Evolutionary conservation across 2,329 filamentous ascomycete species (phyloP).

Genomic region (Colletotrichum musae): DNA sequence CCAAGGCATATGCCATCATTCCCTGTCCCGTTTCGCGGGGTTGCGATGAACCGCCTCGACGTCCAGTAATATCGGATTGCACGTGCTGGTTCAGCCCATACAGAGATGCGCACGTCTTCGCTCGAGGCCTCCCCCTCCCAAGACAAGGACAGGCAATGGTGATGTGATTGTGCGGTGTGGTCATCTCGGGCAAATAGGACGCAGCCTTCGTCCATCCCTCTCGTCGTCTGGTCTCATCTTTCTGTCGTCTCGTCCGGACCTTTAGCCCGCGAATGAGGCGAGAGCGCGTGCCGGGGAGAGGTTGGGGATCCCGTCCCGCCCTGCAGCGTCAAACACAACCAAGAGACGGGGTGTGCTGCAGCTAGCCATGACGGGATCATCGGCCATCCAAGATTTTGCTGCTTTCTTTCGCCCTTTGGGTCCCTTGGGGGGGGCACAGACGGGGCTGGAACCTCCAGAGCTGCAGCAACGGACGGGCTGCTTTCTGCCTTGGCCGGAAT

Average conservation of each 20-base stretch:
- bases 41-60: conserved; percentile 25
- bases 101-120: conserved; percentile 20
- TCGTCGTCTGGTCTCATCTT: conserved; percentile 31
- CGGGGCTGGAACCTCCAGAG: conserved; percentile 29
- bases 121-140: background rate
- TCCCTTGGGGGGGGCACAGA: conserved; percentile 20
- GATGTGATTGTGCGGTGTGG: conserved; percentile 13
- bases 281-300: conserved; percentile 20
- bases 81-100: conserved; percentile 14
- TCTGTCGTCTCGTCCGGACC: conserved; percentile 28
- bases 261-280: conserved; percentile 13
- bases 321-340: conserved; percentile 28
- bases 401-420: too few relatives aligned
- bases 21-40: conserved; percentile 34
- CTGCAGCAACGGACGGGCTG: conserved; percentile 15
- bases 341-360: conserved; percentile 23
- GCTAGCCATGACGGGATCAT: conserved; percentile 26
- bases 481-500: conserved; percentile 11
- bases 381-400: conserved; percentile 7
- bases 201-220: conserved; percentile 24
- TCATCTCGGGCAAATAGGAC: conserved; percentile 14
- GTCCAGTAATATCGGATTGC: conserved; percentile 19
- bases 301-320: conserved; percentile 33
- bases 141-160: conserved; percentile 20
- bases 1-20: conserved; percentile 32